Evolutionary conservation across 148 eudicot genomes (phyloP).

Genomic region (Silene conica): DNA sequence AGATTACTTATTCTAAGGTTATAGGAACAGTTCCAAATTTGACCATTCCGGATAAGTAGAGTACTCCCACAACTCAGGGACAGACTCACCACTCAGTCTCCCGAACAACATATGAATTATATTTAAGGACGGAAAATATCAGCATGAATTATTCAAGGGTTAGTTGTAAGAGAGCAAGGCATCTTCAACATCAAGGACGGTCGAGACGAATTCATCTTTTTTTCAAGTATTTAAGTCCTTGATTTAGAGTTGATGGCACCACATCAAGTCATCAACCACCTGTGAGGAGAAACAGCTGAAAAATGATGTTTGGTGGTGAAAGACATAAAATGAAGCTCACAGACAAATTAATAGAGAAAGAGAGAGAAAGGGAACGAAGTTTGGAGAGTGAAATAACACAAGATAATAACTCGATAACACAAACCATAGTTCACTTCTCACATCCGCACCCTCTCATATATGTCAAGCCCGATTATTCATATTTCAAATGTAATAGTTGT

Average conservation of each 20-base stretch:
- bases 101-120: too few relatives aligned
- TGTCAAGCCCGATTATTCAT: neutral
- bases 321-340: conserved; percentile 16
- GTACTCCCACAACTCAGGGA: too few relatives aligned
- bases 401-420: conserved; percentile 1
- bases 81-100: too few relatives aligned
- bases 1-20: too few relatives aligned
- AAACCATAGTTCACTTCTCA: conserved; percentile 10
- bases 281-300: neutral
- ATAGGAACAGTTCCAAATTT: conserved; percentile 9
- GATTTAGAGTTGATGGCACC: too few relatives aligned
- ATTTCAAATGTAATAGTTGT: conserved; percentile 12
- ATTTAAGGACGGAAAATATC: too few relatives aligned
- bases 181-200: too few relatives aligned
- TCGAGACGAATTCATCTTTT: too few relatives aligned
- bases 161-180: too few relatives aligned
- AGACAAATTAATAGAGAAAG: conserved; percentile 13
- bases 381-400: conserved; percentile 13
- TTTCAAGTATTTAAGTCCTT: too few relatives aligned
- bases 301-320: conserved; percentile 25
- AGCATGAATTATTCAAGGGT: too few relatives aligned
- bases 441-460: conserved; percentile 19
- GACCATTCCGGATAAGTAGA: neutral
- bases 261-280: too few relatives aligned
- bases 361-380: conserved; percentile 16